Evolutionary conservation across 768 basidiomycete species (phyloP), one percentile per base, ranked within the genome.

Genomic region (Boletus sp.): DNA sequence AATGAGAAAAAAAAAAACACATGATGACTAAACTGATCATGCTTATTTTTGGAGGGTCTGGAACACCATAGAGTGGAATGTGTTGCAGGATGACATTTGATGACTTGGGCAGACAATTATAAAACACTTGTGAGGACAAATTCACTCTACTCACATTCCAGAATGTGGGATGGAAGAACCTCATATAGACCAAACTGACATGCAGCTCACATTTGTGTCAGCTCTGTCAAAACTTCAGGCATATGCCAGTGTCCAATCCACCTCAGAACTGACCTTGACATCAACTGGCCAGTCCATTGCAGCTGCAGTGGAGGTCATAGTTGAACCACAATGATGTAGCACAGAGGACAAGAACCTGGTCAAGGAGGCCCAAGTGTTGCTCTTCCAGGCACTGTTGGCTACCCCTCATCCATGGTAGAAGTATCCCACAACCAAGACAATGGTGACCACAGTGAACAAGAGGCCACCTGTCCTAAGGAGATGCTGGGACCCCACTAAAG

Each of bases 121-220:
- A 7, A n/a, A 33, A 5, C 10, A 33, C 11, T 5, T 5, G 1
- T 10, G 11, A 15, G 0, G 30, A 1, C 4, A 53, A 20, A 12
- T 17, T 6, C 2, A 45, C 14, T 32, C 1, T 3, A 54, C 64
- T 45, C 18, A 63, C 66, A 36, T 63, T 57, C 67, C 64, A 67
- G 24, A 41, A 50, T 1, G 50, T 57, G 7, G 64, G 67, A 35
- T 67, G 66, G 42, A 67, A 67, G 49, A 33, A 56, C 32, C 32
- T 60, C 1, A 61, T 61, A 29, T 68, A 66, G 1, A 68, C 59
- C 59, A 61, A 61, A n/a, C 36, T 64, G 4, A 67, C 56, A 28
- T 69, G 57, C 9, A 59, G 37, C 36, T 58, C 28, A 4, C 2
- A 0, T 18, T 20, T 29, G 5, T 4, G 24, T 69, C 20, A 59